Conservation (phyloP, 768 basidiomycete species). For the Mycena capillaripes region DNA sequence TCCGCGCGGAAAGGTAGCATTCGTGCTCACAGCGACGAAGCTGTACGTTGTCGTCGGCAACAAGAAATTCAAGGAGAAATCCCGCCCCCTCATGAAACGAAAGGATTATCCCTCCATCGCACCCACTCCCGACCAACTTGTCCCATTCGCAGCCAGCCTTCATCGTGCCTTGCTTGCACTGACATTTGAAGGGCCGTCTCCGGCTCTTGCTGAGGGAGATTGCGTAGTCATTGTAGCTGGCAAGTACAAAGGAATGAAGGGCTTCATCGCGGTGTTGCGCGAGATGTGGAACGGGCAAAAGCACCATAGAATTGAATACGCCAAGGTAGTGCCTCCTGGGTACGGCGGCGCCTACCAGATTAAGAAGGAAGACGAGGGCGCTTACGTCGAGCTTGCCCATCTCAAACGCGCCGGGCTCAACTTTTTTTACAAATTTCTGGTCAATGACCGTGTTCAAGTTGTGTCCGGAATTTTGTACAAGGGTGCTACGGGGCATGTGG, state of each 20-base stretch:
- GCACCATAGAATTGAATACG: neutral
- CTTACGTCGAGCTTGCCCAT: neutral
- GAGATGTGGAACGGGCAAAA: neutral
- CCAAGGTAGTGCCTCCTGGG: neutral
- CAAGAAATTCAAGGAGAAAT: no score
- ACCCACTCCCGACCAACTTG: no score
- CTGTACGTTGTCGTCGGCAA: no score
- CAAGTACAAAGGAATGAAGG: neutral
- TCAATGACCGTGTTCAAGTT: neutral
- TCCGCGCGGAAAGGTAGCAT: no score
- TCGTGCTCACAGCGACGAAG: no score
- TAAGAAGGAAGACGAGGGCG: neutral
- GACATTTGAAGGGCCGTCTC: no score
- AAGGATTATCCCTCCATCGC: no score
- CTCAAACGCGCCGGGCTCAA: neutral
- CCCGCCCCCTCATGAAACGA: no score
- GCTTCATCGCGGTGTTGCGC: neutral
- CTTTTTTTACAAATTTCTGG: neutral
- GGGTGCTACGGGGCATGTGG: neutral
- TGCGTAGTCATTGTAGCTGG: neutral
- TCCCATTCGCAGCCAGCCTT: no score
- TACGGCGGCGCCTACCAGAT: neutral
- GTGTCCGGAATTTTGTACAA: neutral
- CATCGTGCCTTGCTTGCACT: no score
- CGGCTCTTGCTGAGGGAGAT: no score